Conservation (phyloP, 495 filamentous ascomycete genomes). For the Xylaria flabelliformis region DNA sequence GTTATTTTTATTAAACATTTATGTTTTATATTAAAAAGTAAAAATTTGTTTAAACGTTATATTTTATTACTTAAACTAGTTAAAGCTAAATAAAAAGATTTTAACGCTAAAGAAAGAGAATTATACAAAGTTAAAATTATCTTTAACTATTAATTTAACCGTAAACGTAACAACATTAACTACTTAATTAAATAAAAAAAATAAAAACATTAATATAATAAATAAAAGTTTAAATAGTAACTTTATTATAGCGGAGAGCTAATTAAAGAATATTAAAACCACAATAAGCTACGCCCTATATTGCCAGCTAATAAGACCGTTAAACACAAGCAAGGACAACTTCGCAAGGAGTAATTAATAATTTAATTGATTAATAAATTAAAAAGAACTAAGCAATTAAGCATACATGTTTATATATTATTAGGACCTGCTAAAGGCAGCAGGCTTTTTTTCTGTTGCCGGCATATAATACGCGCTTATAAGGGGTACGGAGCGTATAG, state of each 20-base stretch:
- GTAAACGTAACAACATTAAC: not conserved
- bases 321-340: too few species aligned
- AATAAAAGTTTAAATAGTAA: not conserved
- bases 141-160: not conserved
- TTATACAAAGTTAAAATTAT: not conserved
- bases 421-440: too few species aligned
- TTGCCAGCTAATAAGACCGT: too few species aligned
- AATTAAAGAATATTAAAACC: not conserved
- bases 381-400: too few species aligned
- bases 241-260: not conserved
- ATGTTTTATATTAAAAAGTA: not conserved
- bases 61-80: not conserved
- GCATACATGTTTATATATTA: too few species aligned
- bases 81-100: not conserved
- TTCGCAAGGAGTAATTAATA: too few species aligned
- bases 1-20: not conserved
- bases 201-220: not conserved
- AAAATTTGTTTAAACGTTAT: not conserved
- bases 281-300: too few species aligned
- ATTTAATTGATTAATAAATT: too few species aligned
- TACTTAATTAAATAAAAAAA: not conserved
- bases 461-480: too few species aligned
- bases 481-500: too few species aligned
- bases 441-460: too few species aligned
- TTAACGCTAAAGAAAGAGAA: not conserved